Base-by-base conservation (phyloP, 2,329 filamentous ascomycete genomes). In the Hymenoscyphus occultus region DNA sequence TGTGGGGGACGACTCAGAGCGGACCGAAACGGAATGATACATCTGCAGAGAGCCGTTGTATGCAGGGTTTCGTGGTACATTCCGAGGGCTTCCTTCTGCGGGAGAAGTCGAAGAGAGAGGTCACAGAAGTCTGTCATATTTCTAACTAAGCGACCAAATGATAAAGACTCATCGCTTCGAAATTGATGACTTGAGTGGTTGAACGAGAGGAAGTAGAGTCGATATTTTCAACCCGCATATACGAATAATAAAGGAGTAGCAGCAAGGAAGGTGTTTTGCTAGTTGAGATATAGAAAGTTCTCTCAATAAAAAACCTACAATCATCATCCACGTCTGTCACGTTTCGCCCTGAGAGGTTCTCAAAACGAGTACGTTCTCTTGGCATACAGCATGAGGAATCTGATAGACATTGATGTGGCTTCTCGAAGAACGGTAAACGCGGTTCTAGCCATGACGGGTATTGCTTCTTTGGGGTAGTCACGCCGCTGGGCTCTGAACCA, bases 11-110 rank as follows among this genome's bases (percentile, higher is more conserved):
- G 60, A 64, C 51, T 56, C n/a, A 63, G 39, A 59, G 62, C 64
- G 40, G 67, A 68, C 63, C 40, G 56, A 68, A 65, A 63, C 60
- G 70, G 70, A 65, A 58, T 67, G 66, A 54, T 67, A 67, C 68
- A 70, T 67, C 48, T 66, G 67, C 66, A 63, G 62, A 67, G 42
- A 66, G 63, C 67, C 68, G 67, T 66, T 61, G 13, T 10, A 28
- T 28, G 51, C 51, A 62, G 62, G 60, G 59, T 60, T 45, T 62
- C 32, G 39, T 61, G 40, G 64, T 65, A 60, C 60, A 40, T 45
- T 59, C 63, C 56, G 61, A 67, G 58, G 48, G 31, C 40, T 54
- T 22, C 56, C 51, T 54, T n/a, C 22, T 13, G 64, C 56, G 48
- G 64, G 64, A 32, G 48, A 51, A 61, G 10, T 32, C 35, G 13